Conservation (phyloP, 768 basidiomycete species). For the Mycena leptocephala region DNA sequence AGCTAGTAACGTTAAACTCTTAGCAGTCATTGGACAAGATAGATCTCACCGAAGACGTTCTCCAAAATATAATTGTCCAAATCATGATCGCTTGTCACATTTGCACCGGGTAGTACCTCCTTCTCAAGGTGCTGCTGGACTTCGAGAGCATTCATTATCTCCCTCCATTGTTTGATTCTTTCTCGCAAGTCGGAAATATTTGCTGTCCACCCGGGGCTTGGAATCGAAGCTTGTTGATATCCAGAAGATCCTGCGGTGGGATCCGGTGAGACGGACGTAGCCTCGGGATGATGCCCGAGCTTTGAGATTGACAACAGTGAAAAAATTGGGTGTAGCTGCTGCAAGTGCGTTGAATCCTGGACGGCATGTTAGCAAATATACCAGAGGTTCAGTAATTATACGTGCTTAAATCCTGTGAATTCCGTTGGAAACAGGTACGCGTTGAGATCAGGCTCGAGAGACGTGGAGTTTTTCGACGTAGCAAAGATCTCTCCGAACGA, state of each 20-base stretch:
- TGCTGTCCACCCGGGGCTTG: constrained; percentile 38
- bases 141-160: too few relatives aligned
- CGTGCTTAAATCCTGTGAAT: constrained; percentile 25
- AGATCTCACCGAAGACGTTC: constrained; percentile 38
- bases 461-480: too few relatives aligned
- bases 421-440: constrained; percentile 41
- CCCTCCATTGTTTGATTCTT: too few relatives aligned
- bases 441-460: constrained; percentile 34
- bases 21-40: too few relatives aligned
- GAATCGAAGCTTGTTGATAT: constrained; percentile 46
- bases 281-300: constrained; percentile 46
- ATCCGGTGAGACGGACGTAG: constrained; percentile 46
- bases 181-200: constrained; percentile 6
- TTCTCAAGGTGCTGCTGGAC: too few relatives aligned
- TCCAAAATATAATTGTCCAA: constrained; percentile 42
- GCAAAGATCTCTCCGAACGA: too few relatives aligned
- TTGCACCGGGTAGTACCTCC: constrained; percentile 3
- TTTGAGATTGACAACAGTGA: constrained; percentile 44
- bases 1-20: neutral
- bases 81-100: constrained; percentile 38
- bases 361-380: too few relatives aligned
- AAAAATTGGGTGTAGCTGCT: constrained; percentile 25
- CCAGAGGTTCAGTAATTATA: too few relatives aligned
- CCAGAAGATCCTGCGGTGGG: constrained; percentile 45
- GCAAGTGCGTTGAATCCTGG: too few relatives aligned